Base-by-base conservation (phyloP, 2,329 filamentous ascomycete species). In the Cucurbitaria berberidis region DNA sequence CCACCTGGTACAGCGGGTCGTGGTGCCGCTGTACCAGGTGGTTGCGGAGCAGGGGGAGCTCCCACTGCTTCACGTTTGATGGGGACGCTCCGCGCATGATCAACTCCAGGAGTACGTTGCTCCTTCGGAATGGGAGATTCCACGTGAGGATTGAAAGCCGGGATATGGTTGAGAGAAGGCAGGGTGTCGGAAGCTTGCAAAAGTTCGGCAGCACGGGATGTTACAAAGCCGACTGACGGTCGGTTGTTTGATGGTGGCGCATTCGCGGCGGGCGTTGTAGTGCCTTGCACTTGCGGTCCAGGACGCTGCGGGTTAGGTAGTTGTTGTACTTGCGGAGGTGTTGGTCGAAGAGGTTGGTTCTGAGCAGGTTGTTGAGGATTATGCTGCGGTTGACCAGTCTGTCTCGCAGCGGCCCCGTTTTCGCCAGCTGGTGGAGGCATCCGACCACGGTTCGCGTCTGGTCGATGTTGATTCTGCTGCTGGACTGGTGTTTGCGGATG, bases 41-140 rank as follows among this genome's bases (percentile, higher is more conserved):
- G 60, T 39, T 53, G 53, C 2, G 60, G 63, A 9, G 55, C 42
- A 1, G 63, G 58, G 0, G 64, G 63, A 9, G 59, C 60, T 9
- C 58, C 58, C 32, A 74, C 60, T 24, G 68, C 63, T 35, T 79
- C 81, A 57, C 82, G 84, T 3, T 82, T 83, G 1, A 96, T 77
- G 0, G 92, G 91, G 46, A 88, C 87, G 4, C 89, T 93, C 45
- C 85, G 88, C 19, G 78, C 86, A 68, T 96, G 91, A 67, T 97
- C 91, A 34, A 97, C 84, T 2, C 93, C 93, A 0, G 89, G 89
- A 0, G 93, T 97, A 70, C 93, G 93, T 47, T 73, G 53, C 2
- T 56, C 91, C 86, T 68, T 96, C 92, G 0, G 92, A 15, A 73
- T 95, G 0, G 93, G 92, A 56, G 76, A 80, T 44, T 81, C 79